A percentile compares a stretch with the other conserved stretches of the same genome.
phyloP scores from a whole-genome alignment of 768 basidiomycete genomes.

The Russula sp. region DNA sequence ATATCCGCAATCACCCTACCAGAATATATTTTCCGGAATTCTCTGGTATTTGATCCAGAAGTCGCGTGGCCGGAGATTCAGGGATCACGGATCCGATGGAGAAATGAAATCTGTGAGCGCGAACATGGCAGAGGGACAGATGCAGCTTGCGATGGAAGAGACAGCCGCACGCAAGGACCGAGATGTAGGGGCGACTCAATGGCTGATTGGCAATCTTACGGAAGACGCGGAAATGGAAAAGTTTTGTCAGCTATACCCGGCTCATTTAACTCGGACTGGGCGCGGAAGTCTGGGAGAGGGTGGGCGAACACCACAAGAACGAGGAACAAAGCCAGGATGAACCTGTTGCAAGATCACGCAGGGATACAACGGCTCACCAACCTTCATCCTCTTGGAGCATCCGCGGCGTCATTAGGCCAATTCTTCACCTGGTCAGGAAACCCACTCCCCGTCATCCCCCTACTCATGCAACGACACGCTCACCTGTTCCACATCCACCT shows the following conservation, averaged over 20 bases:
- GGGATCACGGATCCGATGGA: background rate
- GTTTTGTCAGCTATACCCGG: background rate
- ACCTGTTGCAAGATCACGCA: no score
- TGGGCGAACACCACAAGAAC: background rate
- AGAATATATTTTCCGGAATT: background rate
- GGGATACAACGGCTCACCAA: no score
- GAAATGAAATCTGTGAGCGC: background rate
- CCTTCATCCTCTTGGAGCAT: no score
- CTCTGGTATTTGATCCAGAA: background rate
- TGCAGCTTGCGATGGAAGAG: background rate
- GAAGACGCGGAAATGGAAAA: constrained; percentile 1
- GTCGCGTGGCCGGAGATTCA: background rate
- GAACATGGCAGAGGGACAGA: background rate
- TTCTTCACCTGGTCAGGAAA: no score
- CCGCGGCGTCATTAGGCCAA: no score
- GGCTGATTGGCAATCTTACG: background rate
- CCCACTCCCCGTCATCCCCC: background rate
- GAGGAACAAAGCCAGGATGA: no score
- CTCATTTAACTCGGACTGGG: background rate
- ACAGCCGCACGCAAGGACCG: background rate
- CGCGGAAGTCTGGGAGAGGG: background rate
- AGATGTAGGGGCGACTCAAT: background rate
- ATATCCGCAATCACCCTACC: background rate
- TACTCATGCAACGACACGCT: no score
- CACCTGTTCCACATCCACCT: background rate